Evolutionary conservation across 257 asterid genomes (phyloP).

Genomic region (Thymus quinquecostatus): DNA sequence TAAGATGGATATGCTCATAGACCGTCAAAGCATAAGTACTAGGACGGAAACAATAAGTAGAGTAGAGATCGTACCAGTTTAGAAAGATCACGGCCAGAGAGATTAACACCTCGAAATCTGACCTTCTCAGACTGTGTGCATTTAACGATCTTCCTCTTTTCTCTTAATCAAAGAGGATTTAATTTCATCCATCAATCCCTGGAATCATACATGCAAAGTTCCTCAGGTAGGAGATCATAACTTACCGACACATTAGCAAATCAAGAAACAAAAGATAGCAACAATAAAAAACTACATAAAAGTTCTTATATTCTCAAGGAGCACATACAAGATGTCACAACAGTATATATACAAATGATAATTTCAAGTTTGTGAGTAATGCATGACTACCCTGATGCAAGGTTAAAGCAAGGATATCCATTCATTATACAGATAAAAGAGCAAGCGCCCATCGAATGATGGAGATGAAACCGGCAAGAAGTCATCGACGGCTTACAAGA

Average conservation of each 20-base stretch:
- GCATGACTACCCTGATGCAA: conserved; percentile 7
- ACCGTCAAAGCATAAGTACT: conserved; percentile 8
- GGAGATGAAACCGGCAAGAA: conserved; percentile 3
- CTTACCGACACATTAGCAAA: conserved; percentile 11
- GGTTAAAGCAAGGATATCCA: conserved; percentile 15
- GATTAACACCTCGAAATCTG: conserved; percentile 90
- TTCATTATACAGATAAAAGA: conserved; percentile 3
- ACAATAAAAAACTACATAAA: conserved; percentile 13
- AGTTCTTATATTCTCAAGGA: conserved; percentile 13
- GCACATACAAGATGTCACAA: background rate
- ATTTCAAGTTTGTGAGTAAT: conserved; percentile 7
- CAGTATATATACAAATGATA: background rate
- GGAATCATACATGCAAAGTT: conserved; percentile 32
- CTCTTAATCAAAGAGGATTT: conserved; percentile 56
- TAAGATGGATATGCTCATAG: conserved; percentile 15
- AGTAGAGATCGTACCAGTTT: conserved; percentile 62
- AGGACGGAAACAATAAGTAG: conserved; percentile 16
- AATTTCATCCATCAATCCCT: conserved; percentile 80
- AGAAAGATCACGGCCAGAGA: conserved; percentile 91
- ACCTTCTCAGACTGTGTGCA: conserved; percentile 93
- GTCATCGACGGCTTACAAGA: conserved; percentile 58
- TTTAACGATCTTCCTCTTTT: conserved; percentile 86
- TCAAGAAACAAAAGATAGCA: conserved; percentile 16
- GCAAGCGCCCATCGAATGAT: conserved; percentile 4
- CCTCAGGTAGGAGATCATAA: conserved; percentile 17